Evolutionary conservation across 495 filamentous ascomycete genomes (phyloP).

Genomic region (Aspergillus sparsus): DNA sequence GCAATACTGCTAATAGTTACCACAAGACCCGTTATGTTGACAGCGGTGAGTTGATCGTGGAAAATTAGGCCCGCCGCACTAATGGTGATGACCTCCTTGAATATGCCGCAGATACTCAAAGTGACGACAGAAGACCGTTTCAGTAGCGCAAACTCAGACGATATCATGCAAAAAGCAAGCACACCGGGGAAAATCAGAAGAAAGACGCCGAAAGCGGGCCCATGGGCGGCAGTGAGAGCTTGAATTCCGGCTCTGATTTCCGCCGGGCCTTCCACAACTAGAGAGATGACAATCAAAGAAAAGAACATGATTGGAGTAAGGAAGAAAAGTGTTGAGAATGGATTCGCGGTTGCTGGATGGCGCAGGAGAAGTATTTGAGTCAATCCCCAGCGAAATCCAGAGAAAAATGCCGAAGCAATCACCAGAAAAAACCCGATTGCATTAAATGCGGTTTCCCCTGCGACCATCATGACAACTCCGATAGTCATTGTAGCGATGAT

Average conservation of each 20-base stretch:
- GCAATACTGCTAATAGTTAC: conserved; percentile 85
- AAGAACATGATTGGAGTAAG: conserved; percentile 96
- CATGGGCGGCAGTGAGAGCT: conserved; percentile 64
- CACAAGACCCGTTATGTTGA: conserved; percentile 86
- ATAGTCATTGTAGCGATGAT: conserved; percentile 93
- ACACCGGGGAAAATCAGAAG: conserved; percentile 87
- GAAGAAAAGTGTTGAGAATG: conserved; percentile 96
- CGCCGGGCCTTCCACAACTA: conserved; percentile 80
- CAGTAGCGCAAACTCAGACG: conserved; percentile 91
- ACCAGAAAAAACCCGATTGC: conserved; percentile 86
- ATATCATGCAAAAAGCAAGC: conserved; percentile 95
- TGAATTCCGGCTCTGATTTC: conserved; percentile 63
- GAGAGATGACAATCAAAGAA: conserved; percentile 73
- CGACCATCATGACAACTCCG: conserved; percentile 99
- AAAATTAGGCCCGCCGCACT: conserved; percentile 85
- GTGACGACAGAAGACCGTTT: conserved; percentile 96
- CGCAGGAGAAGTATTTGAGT: conserved; percentile 95
- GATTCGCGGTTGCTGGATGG: conserved; percentile 94
- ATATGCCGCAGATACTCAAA: conserved; percentile 93
- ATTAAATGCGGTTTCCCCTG: conserved; percentile 91
- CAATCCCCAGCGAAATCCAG: conserved; percentile 94
- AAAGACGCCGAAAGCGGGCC: conserved; percentile 52
- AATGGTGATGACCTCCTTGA: conserved; percentile 99
- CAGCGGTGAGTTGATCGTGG: conserved; percentile 81
- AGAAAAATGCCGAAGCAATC: conserved; percentile 91